Percentiles rank a stretch among this genome's conserved stretches.
phyloP scores from a whole-genome alignment of 2,329 filamentous ascomycete genomes.

The Fusarium lyarnte region DNA sequence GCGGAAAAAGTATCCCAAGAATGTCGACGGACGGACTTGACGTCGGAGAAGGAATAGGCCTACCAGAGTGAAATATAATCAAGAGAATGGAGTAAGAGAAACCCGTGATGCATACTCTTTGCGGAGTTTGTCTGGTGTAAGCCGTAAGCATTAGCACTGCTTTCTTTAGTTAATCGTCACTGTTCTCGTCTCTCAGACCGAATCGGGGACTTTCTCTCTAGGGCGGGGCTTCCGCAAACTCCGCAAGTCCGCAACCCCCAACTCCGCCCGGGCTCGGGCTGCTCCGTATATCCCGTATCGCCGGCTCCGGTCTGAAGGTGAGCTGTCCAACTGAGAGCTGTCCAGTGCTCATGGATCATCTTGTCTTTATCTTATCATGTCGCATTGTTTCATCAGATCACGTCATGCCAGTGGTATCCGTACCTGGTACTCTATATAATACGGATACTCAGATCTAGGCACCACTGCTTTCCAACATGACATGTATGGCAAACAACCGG shows the following conservation, averaged over 20 bases:
- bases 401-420: background rate
- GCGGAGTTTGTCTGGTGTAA: constrained; percentile 24
- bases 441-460: background rate
- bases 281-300: constrained; percentile 1
- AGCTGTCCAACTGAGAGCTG: background rate
- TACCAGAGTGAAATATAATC: background rate
- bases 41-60: constrained; percentile 20
- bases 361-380: constrained; percentile 23
- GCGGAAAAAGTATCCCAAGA: constrained; percentile 9
- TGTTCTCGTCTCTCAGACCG: constrained; percentile 30
- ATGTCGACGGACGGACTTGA: constrained; percentile 11
- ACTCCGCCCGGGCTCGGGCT: constrained; percentile 24
- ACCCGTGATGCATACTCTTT: background rate
- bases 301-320: constrained; percentile 36
- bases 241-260: constrained; percentile 46
- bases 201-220: constrained; percentile 15
- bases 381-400: background rate
- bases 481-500: background rate
- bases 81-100: background rate
- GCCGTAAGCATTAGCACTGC: constrained; percentile 10
- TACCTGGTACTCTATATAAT: background rate
- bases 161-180: background rate
- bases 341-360: background rate
- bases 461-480: background rate
- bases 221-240: constrained; percentile 31